Conservation (phyloP, 1,284 basidiomycete genomes). For the Lentinus polychrous region DNA sequence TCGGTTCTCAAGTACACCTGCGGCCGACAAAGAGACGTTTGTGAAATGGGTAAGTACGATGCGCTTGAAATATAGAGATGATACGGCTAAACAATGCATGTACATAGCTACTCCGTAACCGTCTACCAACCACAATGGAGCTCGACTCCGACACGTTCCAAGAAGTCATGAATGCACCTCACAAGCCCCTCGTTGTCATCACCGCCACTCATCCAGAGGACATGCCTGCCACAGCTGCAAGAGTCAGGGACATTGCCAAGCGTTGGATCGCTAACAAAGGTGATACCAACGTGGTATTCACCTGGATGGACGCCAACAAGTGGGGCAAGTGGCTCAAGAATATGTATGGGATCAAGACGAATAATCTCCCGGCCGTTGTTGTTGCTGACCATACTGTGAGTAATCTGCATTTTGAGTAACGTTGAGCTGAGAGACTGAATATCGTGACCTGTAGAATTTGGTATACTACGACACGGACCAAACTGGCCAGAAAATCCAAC, state of each 20-base stretch:
- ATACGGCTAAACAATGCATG: neutral
- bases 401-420: constrained; percentile 9
- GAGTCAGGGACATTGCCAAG: constrained; percentile 47
- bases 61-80: neutral
- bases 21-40: constrained; percentile 11
- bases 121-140: constrained; percentile 64
- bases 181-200: constrained; percentile 72
- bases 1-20: constrained; percentile 11
- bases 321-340: constrained; percentile 86
- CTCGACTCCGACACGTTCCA: constrained; percentile 73
- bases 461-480: constrained; percentile 61
- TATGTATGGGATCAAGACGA: constrained; percentile 64
- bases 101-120: constrained; percentile 38
- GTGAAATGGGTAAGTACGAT: constrained; percentile 19
- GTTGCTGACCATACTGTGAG: constrained; percentile 77
- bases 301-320: constrained; percentile 76
- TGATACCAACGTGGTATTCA: constrained; percentile 66
- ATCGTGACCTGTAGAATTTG: constrained; percentile 40
- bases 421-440: neutral
- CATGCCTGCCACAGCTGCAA: constrained; percentile 36
- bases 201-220: constrained; percentile 39
- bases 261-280: constrained; percentile 54
- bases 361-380: constrained; percentile 47
- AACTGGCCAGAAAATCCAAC: constrained; percentile 41
- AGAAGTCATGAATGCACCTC: constrained; percentile 73